Base-by-base conservation (phyloP, 106 monocot genomes). In the Allium cepa region DNA sequence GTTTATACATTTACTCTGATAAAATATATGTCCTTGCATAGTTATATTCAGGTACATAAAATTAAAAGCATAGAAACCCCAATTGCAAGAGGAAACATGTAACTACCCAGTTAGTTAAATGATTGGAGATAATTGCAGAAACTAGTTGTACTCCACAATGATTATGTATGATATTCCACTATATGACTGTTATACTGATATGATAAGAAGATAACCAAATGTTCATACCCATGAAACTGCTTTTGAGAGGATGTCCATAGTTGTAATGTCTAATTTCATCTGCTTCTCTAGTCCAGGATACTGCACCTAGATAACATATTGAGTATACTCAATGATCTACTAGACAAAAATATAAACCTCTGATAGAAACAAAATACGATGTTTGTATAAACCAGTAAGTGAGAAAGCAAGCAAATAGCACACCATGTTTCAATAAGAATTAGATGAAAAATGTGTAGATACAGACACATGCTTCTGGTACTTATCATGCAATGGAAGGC, bases 261-360 rank as follows among this genome's bases (percentile, higher is more conserved):
- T 90, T 80, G 76, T 67, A 51, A 99, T 75, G 69, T 99, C 97
- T 71, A 99, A 75, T 73, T 81, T 86, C 86, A 99, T 87, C 15
- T 74, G 72, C 75, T 89, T 77, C 78, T 90, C 82, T 68, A 99
- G 76, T 47, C 88, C 89, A 83, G 97, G 97, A 62, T 99, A 99
- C 61, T 99, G 92, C 63, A 99, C 89, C 97, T 99, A 67, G 10
- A 78, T 63, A 17, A 5, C 36, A 36, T 36, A 36, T 36, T 0
- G 36, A 36, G 3, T 5, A 36, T 36, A 36, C 36, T 36, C 36
- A 36, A 36, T 36, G 36, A 36, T 36, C 36, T 36, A 36, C 36
- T 36, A 36, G 36, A 36, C 36, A 36, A 36, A 36, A 36, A 36
- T 36, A 36, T 52, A 67, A 12, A n/a, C 26, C 53, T 67, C 50